phyloP scores from a whole-genome alignment of 257 asterid species.

The Oldenlandia corymbosa region DNA sequence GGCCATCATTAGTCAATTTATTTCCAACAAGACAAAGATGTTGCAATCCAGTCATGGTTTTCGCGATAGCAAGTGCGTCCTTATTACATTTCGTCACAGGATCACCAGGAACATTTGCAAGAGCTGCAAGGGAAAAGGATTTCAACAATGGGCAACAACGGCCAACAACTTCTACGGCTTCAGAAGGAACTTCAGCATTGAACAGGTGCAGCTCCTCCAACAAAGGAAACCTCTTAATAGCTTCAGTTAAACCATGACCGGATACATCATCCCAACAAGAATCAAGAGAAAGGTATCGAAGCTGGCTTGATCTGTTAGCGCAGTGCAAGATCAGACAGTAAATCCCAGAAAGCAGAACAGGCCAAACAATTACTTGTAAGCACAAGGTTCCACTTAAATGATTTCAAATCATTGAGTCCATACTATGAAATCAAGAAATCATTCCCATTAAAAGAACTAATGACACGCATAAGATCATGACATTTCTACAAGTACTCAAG shows the following conservation, averaged over 20 bases:
- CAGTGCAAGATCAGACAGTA: background rate
- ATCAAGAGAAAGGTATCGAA: conserved; percentile 31
- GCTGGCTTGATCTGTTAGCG: conserved; percentile 32
- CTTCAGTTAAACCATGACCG: conserved; percentile 19
- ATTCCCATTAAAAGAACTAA: no score
- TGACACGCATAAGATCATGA: no score
- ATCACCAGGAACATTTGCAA: no score
- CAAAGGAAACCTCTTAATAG: conserved; percentile 27
- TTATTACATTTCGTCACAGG: background rate
- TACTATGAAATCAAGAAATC: background rate
- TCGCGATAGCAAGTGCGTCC: conserved; percentile 37
- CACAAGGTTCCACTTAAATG: background rate
- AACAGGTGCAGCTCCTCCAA: conserved; percentile 49
- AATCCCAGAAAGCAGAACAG: background rate
- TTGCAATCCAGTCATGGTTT: conserved; percentile 37
- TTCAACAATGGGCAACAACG: conserved; percentile 32
- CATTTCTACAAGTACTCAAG: no score
- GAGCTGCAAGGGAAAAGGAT: conserved; percentile 25
- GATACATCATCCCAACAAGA: conserved; percentile 17
- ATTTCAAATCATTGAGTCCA: background rate
- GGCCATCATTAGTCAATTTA: conserved; percentile 23
- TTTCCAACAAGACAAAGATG: conserved; percentile 34
- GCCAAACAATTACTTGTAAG: background rate
- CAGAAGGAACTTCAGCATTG: background rate
- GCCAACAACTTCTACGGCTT: conserved; percentile 29